Conservation (phyloP, 805 yeast genomes). For the Sugiyamaella smithiae region DNA sequence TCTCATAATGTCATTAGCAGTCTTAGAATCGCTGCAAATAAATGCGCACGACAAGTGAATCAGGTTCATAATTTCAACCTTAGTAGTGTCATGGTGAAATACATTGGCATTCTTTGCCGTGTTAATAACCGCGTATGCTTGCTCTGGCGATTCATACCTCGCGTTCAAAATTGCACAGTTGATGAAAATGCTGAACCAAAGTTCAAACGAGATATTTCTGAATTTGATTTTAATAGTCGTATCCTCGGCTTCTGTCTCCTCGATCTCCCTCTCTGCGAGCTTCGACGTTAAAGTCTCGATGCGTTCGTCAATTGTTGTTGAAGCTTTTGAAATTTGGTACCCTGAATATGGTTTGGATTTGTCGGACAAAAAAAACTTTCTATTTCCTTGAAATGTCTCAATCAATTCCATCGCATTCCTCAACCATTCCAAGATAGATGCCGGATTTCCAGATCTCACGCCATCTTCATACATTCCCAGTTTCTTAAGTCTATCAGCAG, state of each 20-base stretch:
- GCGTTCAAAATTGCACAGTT: conserved; percentile 70
- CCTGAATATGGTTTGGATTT: conserved; percentile 64
- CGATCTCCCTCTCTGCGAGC: conserved; percentile 31
- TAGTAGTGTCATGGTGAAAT: conserved; percentile 61
- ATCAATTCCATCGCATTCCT: conserved; percentile 78
- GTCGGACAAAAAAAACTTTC: conserved; percentile 76
- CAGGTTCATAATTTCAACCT: conserved; percentile 58
- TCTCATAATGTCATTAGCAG: conserved; percentile 59
- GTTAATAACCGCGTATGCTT: conserved; percentile 66
- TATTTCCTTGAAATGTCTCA: conserved; percentile 74
- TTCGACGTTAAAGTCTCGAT: conserved; percentile 24
- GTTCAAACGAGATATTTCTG: conserved; percentile 71
- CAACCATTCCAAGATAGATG: conserved; percentile 77
- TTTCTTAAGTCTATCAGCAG: conserved; percentile 53
- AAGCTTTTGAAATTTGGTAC: conserved; percentile 43
- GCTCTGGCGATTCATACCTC: conserved; percentile 53
- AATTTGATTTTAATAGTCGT: conserved; percentile 43
- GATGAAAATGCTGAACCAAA: conserved; percentile 85
- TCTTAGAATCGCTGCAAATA: conserved; percentile 49
- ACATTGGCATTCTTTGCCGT: conserved; percentile 77
- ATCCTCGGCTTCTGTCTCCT: conserved; percentile 32
- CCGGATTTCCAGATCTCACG: conserved; percentile 48
- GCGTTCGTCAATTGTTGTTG: conserved; percentile 64
- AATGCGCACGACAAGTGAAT: conserved; percentile 63
- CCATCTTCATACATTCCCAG: conserved; percentile 52